Evolutionary conservation across 352 stramenopile species (phyloP), one percentile per base, ranked within the genome.

Genomic region (Aphanomyces cochlioides): DNA sequence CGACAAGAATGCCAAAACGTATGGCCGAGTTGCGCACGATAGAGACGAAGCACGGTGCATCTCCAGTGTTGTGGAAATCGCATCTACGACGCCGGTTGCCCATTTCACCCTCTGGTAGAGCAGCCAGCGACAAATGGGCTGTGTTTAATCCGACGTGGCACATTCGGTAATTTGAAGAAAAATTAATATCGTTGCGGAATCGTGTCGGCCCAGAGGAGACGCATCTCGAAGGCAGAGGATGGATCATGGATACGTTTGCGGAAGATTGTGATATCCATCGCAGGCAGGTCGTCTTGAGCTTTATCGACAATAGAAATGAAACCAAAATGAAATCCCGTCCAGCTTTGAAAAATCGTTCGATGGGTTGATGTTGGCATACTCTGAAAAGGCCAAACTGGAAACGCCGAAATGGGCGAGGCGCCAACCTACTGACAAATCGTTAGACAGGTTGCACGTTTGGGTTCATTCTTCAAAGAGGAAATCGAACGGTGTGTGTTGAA

Each of bases 61-160:
- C 28, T 28, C 28, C 28, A 28, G 28, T 28, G 2, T 28, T 28
- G 28, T 28, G 28, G 28, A 28, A 28, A 28, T 28, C 28, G 28
- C 28, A 28, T 28, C 28, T 28, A 28, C 28, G 28, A 28, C 28
- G 28, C 28, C 28, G 28, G 28, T 28, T 28, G 28, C 28, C 28
- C 28, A 28, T 28, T 28, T 28, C 10, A 12, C 43, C 43, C 43
- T 12, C 43, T 50, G 43, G 17, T n/a, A 50, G 43, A 12, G 43
- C 43, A 50, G 43, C 43, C 3, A 36, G 1, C 41, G 10, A 37
- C 41, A 67, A 67, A 37, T 67, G 60, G 60, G 17, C 60, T 12
- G 60, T 67, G 7, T 67, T 67, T 37, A 67, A 19, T 41, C 60
- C 60, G 8, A 67, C 36, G 34, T 67, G 60, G 60, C 45, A 37